Base-by-base conservation (phyloP, 441 rosid species). In the Erodium texanum region DNA sequence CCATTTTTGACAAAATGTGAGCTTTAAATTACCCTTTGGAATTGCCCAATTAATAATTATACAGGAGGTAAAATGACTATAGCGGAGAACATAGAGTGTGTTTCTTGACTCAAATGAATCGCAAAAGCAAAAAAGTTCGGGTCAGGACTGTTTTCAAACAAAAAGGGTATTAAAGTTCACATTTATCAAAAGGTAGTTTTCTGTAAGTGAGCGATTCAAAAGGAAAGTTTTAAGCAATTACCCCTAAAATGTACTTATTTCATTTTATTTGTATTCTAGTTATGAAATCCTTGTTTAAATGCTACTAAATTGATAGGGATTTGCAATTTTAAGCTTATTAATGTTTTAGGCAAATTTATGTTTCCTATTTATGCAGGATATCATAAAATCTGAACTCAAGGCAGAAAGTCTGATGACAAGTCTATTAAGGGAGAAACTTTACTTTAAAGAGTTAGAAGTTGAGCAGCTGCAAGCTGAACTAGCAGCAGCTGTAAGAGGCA, bases 401-500 rank as follows among this genome's bases (percentile, higher is more conserved):
- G 85, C 91, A 16, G 98, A 89, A 80, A 80, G 82, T 43, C 68
- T 94, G 48, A 72, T 94, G 27, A 92, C 94, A 11, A 82, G 78
- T 75, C 74, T 92, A 75, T 67, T 94, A 67, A 84, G 84, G 70
- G 98, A 94, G 86, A 94, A 92, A 77, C 81, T 92, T 66, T 85
- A 84, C 70, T 83, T 88, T 16, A 89, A 85, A 82, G 98, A 89
- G 83, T 68, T 80, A 76, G 94, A 94, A 82, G 85, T 81, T 29
- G 92, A 92, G 78, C 96, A 85, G 81, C 65, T 95, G 74, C 90
- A 89, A 75, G 94, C 95, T 66, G 97, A 92, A 79, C n/a, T 92
- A 58, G 90, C 97, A 64, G 84, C 97, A 43, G 92, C 87, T 15
- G 89, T 87, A 52, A 85, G 96, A 69, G 86, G 94, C n/a, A 87